Evolutionary conservation across 176 grass and related monocot genomes (phyloP).

Genomic region (Bonia amplexicaulis): DNA sequence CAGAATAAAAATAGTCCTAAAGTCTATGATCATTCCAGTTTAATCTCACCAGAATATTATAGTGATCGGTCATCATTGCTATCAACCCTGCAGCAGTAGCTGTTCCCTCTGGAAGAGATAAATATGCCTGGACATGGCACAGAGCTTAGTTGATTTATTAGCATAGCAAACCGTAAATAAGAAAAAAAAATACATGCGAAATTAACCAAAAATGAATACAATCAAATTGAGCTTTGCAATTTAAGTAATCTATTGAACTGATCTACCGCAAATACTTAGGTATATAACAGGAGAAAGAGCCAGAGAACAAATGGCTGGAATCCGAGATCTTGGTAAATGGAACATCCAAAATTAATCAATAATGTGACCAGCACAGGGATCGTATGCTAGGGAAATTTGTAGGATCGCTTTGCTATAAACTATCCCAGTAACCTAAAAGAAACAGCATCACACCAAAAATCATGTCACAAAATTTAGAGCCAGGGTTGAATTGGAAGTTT

Average conservation of each 20-base stretch:
- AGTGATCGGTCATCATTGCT: slow-evolving; percentile 98
- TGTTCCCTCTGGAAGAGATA: slow-evolving; percentile 89
- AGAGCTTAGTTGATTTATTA: slow-evolving; percentile 31
- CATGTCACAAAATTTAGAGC: slow-evolving; percentile 3
- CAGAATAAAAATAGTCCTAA: neutral
- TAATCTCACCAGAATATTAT: slow-evolving; percentile 82
- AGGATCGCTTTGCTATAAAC: neutral
- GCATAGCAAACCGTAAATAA: neutral
- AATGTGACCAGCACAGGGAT: neutral
- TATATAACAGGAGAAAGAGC: neutral
- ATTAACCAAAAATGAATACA: neutral
- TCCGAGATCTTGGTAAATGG: slow-evolving; percentile 1
- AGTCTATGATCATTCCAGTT: slow-evolving; percentile 21
- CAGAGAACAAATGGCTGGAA: neutral
- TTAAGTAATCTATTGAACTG: neutral
- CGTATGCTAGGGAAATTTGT: neutral
- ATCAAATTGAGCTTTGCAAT: neutral
- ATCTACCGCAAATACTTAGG: neutral
- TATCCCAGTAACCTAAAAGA: neutral
- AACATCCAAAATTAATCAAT: neutral
- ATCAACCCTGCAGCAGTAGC: slow-evolving; percentile 85
- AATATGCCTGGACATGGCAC: slow-evolving; percentile 74
- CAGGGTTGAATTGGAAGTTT: neutral
- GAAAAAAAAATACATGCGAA: neutral
- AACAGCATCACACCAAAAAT: neutral